Percentiles rank a stretch among this genome's conserved stretches.
Evolutionary conservation across 768 basidiomycete species (phyloP).

Genomic region (Atractiella rhizophila): DNA sequence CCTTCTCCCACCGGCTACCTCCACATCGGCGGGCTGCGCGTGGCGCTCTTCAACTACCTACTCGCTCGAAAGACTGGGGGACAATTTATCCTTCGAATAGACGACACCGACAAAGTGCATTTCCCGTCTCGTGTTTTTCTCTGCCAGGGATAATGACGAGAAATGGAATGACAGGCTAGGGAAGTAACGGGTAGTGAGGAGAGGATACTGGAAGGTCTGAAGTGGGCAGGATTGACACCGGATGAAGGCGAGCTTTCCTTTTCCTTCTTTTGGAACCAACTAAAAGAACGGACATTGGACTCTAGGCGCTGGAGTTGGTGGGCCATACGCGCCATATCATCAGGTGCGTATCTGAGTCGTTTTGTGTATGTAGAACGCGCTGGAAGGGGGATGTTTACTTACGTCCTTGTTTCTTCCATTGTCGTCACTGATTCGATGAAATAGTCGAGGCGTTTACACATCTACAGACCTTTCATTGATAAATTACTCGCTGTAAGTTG

Average conservation of each 20-base stretch:
- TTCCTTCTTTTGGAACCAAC: neutral
- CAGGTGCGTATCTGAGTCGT: too few relatives aligned
- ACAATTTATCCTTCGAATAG: conserved; percentile 72
- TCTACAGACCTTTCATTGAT: too few relatives aligned
- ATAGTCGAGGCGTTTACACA: too few relatives aligned
- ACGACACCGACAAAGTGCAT: conserved; percentile 77
- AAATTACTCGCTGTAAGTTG: too few relatives aligned
- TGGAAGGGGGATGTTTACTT: too few relatives aligned
- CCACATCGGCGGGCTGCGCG: conserved; percentile 81
- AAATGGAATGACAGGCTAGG: conserved; percentile 32
- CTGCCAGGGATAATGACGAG: neutral
- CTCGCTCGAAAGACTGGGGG: conserved; percentile 58
- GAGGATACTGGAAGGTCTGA: conserved; percentile 43
- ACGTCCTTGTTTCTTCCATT: too few relatives aligned
- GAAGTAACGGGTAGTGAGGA: conserved; percentile 65
- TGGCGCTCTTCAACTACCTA: conserved; percentile 76
- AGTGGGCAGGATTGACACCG: conserved; percentile 76
- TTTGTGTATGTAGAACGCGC: too few relatives aligned
- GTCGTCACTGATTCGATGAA: too few relatives aligned
- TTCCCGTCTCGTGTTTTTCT: neutral
- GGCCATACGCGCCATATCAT: too few relatives aligned
- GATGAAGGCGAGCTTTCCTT: conserved; percentile 44
- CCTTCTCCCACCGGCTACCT: conserved; percentile 87
- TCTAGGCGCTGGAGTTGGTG: too few relatives aligned
- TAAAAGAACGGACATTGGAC: too few relatives aligned